Evolutionary conservation across 768 basidiomycete genomes (phyloP), one percentile per base, ranked within the genome.

Genomic region (Tulasnella sp.): DNA sequence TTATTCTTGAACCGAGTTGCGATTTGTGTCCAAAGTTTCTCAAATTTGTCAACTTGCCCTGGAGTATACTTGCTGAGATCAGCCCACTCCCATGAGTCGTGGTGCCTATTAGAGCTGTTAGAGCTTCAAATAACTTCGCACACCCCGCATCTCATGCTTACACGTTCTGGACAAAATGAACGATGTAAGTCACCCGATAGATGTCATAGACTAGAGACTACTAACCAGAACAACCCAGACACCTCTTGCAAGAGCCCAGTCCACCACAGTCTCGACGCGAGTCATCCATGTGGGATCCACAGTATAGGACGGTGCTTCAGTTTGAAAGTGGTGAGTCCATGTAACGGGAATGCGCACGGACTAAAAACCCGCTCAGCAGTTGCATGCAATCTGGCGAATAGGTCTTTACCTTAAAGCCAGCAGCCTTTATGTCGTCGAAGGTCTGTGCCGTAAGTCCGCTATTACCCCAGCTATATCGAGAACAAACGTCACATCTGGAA

Each of bases 251-350:
- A 44, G 42, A 7, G 42, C 42, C 42, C n/a, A n/a, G 20, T 44
- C 42, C 9, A 44, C 42, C 12, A 44, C 42, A 8, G 42, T 9
- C 22, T 44, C 42, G 12, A 44, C 42, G 32, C 42, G 42, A 16
- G 27, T 44, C 42, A 44, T 44, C 42, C 42, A 44, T 4, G 42
- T 44, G n/a, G 42, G 42, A 19, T 44, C 42, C 5, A 44, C 42
- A 7, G 42, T 44, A 31, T 44, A 28, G 42, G 27, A n/a, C 16
- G 27, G 27, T 25, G 3, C 6, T n/a, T n/a, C n/a, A n/a, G n/a
- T n/a, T 16, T 28, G 42, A 16, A 44, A 44, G 24, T 44, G 42
- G 13, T 44, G 42, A 16, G 42, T 44, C 42, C 42, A 44, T 6
- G 42, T 44, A 1, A 44, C 42, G 9, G 42, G 42, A 25, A 44